phyloP scores from a whole-genome alignment of 2,329 filamentous ascomycete species.

The Cytospora piceicola region DNA sequence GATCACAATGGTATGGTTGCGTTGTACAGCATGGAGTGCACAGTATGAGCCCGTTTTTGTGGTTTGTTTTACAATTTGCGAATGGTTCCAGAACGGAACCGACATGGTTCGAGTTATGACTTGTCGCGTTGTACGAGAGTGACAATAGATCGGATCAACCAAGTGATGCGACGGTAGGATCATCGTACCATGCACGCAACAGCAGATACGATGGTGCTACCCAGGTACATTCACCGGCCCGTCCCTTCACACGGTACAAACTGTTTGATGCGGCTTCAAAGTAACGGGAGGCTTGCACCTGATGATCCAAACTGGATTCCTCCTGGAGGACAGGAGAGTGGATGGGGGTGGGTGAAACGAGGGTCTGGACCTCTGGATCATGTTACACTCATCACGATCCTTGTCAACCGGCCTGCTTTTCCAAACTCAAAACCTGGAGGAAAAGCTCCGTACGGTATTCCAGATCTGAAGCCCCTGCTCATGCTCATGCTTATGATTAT shows the following conservation, averaged over 20 bases:
- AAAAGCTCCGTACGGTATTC: background rate
- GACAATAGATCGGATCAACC: background rate
- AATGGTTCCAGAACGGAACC: constrained; percentile 10
- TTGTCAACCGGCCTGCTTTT: background rate
- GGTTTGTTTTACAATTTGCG: constrained; percentile 2
- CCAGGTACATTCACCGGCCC: background rate
- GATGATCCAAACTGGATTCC: background rate
- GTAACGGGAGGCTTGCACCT: background rate
- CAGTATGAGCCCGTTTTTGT: constrained; percentile 9
- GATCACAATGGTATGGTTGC: background rate
- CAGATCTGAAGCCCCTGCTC: background rate
- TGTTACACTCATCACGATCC: background rate
- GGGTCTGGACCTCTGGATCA: background rate
- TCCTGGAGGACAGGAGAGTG: background rate
- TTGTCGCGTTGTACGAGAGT: constrained; percentile 12
- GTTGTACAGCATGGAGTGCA: constrained; percentile 17
- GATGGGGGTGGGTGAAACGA: background rate
- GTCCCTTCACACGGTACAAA: background rate
- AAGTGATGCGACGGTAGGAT: constrained; percentile 12
- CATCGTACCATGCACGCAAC: constrained; percentile 8
- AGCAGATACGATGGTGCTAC: background rate
- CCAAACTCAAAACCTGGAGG: background rate
- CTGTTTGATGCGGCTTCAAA: background rate
- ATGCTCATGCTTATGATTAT: too few relatives aligned
- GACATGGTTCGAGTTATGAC: constrained; percentile 4